phyloP scores from a whole-genome alignment of 495 filamentous ascomycete genomes.

The Cercophora samala region DNA sequence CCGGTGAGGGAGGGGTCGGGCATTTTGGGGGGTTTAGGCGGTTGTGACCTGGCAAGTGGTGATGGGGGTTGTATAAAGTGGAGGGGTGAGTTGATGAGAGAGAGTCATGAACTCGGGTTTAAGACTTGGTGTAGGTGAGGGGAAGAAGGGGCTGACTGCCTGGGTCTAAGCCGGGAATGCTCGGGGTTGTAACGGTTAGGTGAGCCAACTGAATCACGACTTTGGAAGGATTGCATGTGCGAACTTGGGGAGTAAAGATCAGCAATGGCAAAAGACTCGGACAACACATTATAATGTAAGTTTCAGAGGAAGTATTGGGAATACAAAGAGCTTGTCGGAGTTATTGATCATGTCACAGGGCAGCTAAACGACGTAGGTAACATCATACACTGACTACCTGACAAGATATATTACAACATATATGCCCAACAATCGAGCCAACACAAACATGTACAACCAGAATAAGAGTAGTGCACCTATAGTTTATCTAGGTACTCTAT shows the following conservation, averaged over 20 bases:
- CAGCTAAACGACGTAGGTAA: too few species aligned
- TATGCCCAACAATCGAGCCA: too few species aligned
- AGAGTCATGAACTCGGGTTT: background rate
- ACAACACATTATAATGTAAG: background rate
- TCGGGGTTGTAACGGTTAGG: background rate
- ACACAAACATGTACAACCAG: too few species aligned
- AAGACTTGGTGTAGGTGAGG: background rate
- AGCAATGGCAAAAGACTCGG: background rate
- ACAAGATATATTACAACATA: too few species aligned
- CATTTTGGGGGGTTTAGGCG: background rate
- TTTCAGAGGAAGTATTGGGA: background rate
- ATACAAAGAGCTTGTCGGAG: too few species aligned
- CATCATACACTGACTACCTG: too few species aligned
- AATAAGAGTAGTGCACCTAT: too few species aligned
- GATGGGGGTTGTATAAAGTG: background rate
- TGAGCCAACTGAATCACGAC: background rate
- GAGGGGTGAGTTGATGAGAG: background rate
- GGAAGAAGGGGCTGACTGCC: background rate
- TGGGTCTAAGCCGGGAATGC: background rate
- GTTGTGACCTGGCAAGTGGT: background rate
- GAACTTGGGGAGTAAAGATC: background rate
- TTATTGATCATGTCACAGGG: too few species aligned
- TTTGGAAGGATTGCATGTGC: background rate
- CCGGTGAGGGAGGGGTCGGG: conserved; percentile 3
- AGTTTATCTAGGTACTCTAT: too few species aligned